A percentile compares a stretch with the other conserved stretches of the same genome.
Conservation (phyloP, 1,284 basidiomycete species). For the Mixia osmundae region DNA sequence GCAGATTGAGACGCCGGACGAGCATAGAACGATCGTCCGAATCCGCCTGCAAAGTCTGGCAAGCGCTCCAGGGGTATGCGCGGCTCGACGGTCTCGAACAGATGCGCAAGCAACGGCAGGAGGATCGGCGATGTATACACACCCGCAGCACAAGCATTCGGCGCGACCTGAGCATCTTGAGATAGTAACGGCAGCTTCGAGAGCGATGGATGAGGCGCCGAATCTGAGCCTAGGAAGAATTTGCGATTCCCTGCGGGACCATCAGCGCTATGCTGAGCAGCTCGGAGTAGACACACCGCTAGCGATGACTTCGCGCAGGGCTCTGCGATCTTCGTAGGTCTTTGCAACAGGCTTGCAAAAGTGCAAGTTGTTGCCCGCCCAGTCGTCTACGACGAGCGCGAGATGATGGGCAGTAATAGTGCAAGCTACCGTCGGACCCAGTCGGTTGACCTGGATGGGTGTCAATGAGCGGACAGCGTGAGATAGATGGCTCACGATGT, state of each 20-base stretch:
- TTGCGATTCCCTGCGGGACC: constrained; percentile 81
- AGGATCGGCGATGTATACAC: constrained; percentile 78
- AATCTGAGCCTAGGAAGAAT: constrained; percentile 96
- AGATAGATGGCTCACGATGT: constrained; percentile 30
- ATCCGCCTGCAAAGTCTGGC: constrained; percentile 45
- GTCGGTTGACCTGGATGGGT: constrained; percentile 33
- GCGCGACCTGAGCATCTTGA: constrained; percentile 15
- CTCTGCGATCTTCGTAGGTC: constrained; percentile 70
- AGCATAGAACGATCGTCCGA: constrained; percentile 61
- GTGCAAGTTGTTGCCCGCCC: constrained; percentile 86
- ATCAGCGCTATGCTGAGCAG: no score
- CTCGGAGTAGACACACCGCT: no score
- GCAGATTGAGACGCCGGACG: constrained; percentile 23
- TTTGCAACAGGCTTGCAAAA: constrained; percentile 99
- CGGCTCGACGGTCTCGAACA: constrained; percentile 54
- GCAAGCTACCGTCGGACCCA: constrained; percentile 75
- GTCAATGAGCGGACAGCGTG: neutral
- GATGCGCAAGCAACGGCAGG: constrained; percentile 59
- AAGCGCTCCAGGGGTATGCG: constrained; percentile 46
- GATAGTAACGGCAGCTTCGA: constrained; percentile 38
- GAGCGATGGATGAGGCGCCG: constrained; percentile 70
- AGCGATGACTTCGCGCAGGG: constrained; percentile 54
- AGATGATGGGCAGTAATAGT: constrained; percentile 96
- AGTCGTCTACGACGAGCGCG: constrained; percentile 81
- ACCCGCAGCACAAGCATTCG: constrained; percentile 59